These are phyloP conservation scores for Biscogniauxia mediterranea DNA, from an alignment of 2,329 filamentous ascomycete genomes.

Conservation along the genomic window DNA sequence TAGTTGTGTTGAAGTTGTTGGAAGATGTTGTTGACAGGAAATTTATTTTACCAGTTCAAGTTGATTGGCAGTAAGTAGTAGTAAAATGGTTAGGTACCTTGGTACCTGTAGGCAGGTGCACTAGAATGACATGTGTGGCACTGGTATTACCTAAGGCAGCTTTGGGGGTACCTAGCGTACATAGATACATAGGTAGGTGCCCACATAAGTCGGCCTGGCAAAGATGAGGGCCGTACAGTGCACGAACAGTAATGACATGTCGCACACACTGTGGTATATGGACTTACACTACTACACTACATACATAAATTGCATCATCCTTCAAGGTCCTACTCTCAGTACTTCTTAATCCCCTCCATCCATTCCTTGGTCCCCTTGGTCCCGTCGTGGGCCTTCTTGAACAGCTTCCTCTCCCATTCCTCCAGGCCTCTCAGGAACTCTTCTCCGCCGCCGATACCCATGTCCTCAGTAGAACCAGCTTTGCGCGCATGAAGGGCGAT, in stretches of 20 bases:
- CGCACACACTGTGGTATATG: not conserved
- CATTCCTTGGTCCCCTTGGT: slow-evolving; percentile 68
- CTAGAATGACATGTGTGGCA: too few species aligned
- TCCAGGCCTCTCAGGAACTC: slow-evolving; percentile 88
- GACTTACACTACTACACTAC: too few species aligned
- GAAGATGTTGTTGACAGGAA: too few species aligned
- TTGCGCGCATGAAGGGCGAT: slow-evolving; percentile 90
- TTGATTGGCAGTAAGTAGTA: too few species aligned
- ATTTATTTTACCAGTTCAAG: too few species aligned
- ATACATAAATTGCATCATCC: too few species aligned
- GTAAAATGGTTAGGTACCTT: too few species aligned
- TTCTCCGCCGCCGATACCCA: slow-evolving; percentile 58
- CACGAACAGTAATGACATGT: not conserved
- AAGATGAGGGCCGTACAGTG: not conserved
- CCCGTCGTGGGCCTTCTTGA: slow-evolving; percentile 72
- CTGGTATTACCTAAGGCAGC: too few species aligned
- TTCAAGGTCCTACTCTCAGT: slow-evolving; percentile 15
- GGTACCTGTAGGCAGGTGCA: too few species aligned
- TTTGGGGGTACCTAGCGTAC: not conserved
- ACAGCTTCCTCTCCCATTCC: slow-evolving; percentile 80
- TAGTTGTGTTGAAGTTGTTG: too few species aligned
- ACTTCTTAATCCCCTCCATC: slow-evolving; percentile 60
- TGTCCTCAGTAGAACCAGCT: slow-evolving; percentile 62
- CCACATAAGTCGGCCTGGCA: not conserved
- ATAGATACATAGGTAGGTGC: not conserved